Conservation (phyloP, 805 yeast genomes). For the Yamadazyma sp. region DNA sequence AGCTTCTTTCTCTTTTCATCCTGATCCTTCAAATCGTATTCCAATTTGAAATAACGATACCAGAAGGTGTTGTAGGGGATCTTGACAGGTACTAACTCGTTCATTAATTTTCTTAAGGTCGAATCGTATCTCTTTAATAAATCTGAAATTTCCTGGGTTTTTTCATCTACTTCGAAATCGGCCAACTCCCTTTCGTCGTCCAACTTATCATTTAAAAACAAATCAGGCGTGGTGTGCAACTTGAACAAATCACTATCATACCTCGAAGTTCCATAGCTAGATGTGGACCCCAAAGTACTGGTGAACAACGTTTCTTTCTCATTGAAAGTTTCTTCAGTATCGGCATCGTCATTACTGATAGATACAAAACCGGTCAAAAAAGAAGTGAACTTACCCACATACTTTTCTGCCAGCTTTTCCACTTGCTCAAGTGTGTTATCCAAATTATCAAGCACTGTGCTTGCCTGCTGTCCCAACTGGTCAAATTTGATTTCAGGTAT, state of each 20-base stretch:
- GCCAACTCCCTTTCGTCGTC: constrained; percentile 12
- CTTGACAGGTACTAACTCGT: constrained; percentile 63
- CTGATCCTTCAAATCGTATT: constrained; percentile 52
- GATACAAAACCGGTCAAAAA: constrained; percentile 45
- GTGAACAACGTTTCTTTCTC: constrained; percentile 23
- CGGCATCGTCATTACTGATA: constrained; percentile 19
- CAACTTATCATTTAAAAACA: constrained; percentile 17
- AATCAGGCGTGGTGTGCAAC: constrained; percentile 34
- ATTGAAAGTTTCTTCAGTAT: constrained; percentile 13
- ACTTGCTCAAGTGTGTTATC: constrained; percentile 70
- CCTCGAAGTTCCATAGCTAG: constrained; percentile 38
- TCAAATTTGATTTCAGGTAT: constrained; percentile 23
- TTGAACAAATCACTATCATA: constrained; percentile 40
- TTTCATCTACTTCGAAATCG: constrained; percentile 43
- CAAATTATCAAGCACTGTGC: constrained; percentile 61
- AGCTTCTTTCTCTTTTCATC: constrained; percentile 68
- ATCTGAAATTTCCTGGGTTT: constrained; percentile 51
- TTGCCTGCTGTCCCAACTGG: constrained; percentile 38
- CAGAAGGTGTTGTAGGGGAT: constrained; percentile 67
- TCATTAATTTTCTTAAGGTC: constrained; percentile 55
- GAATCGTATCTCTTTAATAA: constrained; percentile 47
- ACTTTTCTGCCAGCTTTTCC: constrained; percentile 67
- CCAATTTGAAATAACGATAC: constrained; percentile 64
- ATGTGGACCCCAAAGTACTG: constrained; percentile 17
- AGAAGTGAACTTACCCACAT: constrained; percentile 56